Conservation (phyloP, 2,329 filamentous ascomycete genomes). For the Ceratocystis ficicola region DNA sequence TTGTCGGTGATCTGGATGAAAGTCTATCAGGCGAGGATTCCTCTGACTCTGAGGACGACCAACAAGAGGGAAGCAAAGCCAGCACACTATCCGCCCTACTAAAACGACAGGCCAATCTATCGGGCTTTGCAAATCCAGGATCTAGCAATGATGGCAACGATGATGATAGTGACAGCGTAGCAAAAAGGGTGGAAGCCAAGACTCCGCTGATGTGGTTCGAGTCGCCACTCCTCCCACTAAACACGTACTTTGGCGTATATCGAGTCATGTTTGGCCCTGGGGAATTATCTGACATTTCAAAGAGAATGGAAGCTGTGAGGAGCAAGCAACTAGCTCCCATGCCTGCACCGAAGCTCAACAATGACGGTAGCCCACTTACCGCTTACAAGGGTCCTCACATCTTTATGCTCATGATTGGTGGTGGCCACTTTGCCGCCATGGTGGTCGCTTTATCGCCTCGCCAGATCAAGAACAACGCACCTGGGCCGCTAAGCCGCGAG, state of each 20-base stretch:
- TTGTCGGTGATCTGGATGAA: constrained; percentile 74
- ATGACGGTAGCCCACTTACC: constrained; percentile 44
- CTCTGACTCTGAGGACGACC: constrained; percentile 57
- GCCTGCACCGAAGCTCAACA: constrained; percentile 40
- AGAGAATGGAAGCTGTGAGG: constrained; percentile 55
- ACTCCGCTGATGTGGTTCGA: constrained; percentile 74
- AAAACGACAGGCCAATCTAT: constrained; percentile 69
- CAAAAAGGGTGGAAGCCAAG: constrained; percentile 44
- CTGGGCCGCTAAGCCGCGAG: constrained; percentile 66
- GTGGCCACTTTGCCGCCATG: constrained; percentile 96
- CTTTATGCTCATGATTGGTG: constrained; percentile 97
- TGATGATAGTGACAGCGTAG: constrained; percentile 31
- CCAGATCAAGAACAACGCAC: constrained; percentile 50
- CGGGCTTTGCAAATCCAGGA: constrained; percentile 39
- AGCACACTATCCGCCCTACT: constrained; percentile 63
- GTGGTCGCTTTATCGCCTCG: constrained; percentile 78
- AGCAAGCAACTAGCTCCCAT: constrained; percentile 65
- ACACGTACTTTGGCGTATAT: constrained; percentile 77
- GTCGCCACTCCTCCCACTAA: constrained; percentile 60
- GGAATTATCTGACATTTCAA: constrained; percentile 52
- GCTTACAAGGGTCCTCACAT: constrained; percentile 66
- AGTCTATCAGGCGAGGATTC: constrained; percentile 80
- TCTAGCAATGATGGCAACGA: constrained; percentile 34
- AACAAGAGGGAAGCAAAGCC: constrained; percentile 43
- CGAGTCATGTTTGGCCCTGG: constrained; percentile 61